Base-by-base conservation (phyloP, 2,329 filamentous ascomycete genomes). In the Neofusicoccum kwambonambiense region DNA sequence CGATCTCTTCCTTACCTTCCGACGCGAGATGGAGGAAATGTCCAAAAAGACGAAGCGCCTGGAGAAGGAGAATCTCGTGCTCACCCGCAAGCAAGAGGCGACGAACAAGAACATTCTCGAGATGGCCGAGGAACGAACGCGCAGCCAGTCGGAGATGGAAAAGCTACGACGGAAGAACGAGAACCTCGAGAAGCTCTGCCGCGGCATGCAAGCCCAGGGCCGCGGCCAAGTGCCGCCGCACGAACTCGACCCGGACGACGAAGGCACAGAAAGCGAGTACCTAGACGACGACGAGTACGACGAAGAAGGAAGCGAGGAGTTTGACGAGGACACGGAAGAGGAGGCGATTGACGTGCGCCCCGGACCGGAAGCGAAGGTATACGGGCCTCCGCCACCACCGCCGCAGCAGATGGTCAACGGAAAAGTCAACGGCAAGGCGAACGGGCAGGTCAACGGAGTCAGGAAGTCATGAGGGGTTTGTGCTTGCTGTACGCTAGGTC, bases 11-110 rank as follows among this genome's bases (percentile, higher is more conserved):
- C 83, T 97, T 70, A 97, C 95, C 0, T 98, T 98, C 80, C 88
- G 94, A 63, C 97, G 97, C 81, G 95, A 98, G 79, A 98, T 98
- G 93, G 95, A 98, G 79, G 95, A 98, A 74, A 98, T 98, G 93
- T 97, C 93, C 0, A 97, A 97, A 82, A 98, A 98, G 82, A 97
- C 94, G 5, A 97, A 97, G 79, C 89, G 93, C 31, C 83, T 99
- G 62, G 95, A 99, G 77, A 97, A 97, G 79, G 95, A 99, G 74
- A 98, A 99, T 73, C 90, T 95, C 71, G 90, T 87, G 17, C 85
- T 97, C 60, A 96, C 92, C 69, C 88, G 94, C 64, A 97, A 97
- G 78, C 94, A 97, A 77, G 93, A 97, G 71, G 88, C 92, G 54
- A 96, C 93, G 31, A 95, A 95, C 73, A 89, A 91, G 69, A 98